Evolutionary conservation across 257 asterid species (phyloP).

Genomic region (Rehmannia glutinosa): DNA sequence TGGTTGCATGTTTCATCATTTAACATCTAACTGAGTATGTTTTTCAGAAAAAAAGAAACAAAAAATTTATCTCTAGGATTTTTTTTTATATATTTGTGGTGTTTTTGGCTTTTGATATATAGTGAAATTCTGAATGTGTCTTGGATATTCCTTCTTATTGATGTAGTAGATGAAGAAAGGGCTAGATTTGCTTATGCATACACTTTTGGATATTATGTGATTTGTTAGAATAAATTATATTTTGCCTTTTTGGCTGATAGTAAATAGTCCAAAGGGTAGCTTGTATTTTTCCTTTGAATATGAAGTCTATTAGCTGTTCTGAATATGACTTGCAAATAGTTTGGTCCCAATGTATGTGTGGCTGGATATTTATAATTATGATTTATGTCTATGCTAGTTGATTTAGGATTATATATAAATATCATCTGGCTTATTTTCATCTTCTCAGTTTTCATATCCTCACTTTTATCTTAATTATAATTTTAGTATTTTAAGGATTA

Average conservation of each 20-base stretch:
- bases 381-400: too few species aligned
- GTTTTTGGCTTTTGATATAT: neutral
- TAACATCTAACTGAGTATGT: neutral
- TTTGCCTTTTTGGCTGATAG: conserved; percentile 5
- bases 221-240: neutral
- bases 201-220: neutral
- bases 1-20: neutral
- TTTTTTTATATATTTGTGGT: neutral
- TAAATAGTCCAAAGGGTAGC: conserved; percentile 10
- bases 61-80: neutral
- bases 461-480: too few species aligned
- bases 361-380: too few species aligned
- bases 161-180: conserved; percentile 3
- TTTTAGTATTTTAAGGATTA: too few species aligned
- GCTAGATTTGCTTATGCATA: conserved; percentile 18
- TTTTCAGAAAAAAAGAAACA: neutral
- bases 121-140: neutral
- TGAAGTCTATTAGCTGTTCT: neutral
- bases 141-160: neutral
- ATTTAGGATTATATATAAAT: too few species aligned
- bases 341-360: conserved; percentile 20
- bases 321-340: conserved; percentile 13
- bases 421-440: too few species aligned
- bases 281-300: conserved; percentile 9
- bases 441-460: too few species aligned